Percentiles rank a stretch among this genome's conserved stretches.
phyloP scores from a whole-genome alignment of 129 eudicot genomes.

The Oenanthe sinensis region DNA sequence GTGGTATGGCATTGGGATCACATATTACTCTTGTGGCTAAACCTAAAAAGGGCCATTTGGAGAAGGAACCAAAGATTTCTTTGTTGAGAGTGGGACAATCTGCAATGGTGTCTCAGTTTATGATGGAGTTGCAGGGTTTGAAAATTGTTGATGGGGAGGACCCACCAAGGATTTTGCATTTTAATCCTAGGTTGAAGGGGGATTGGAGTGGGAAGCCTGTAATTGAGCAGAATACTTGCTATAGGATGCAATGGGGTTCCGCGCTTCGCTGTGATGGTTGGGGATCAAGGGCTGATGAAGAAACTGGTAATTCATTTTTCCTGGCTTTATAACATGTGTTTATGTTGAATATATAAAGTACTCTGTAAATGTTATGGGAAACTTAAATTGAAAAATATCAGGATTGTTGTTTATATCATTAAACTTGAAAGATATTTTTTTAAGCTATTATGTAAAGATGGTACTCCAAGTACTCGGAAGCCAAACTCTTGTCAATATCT shows the following conservation, averaged over 20 bases:
- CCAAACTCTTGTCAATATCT: background rate
- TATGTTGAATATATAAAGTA: background rate
- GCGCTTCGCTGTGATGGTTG: conserved; percentile 83
- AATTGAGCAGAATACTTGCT: conserved; percentile 88
- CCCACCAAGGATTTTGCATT: conserved; percentile 82
- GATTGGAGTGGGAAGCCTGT: conserved; percentile 94
- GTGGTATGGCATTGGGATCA: conserved; percentile 87
- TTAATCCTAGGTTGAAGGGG: conserved; percentile 86
- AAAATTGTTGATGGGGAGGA: conserved; percentile 87
- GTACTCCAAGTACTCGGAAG: background rate
- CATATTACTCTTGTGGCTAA: conserved; percentile 65
- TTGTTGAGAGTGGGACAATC: conserved; percentile 66
- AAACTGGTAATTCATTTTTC: conserved; percentile 55
- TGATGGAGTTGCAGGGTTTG: conserved; percentile 91
- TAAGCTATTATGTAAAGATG: background rate
- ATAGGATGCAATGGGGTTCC: conserved; percentile 87
- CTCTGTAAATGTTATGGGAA: background rate
- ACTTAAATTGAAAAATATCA: background rate
- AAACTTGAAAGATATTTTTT: background rate
- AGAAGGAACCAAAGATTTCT: conserved; percentile 67
- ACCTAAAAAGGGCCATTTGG: conserved; percentile 57
- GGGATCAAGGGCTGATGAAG: conserved; percentile 76
- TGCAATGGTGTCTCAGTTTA: conserved; percentile 73
- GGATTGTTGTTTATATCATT: background rate
- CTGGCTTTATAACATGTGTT: background rate